Conservation (phyloP, 805 yeast species). For the Yamadazyma sp. region DNA sequence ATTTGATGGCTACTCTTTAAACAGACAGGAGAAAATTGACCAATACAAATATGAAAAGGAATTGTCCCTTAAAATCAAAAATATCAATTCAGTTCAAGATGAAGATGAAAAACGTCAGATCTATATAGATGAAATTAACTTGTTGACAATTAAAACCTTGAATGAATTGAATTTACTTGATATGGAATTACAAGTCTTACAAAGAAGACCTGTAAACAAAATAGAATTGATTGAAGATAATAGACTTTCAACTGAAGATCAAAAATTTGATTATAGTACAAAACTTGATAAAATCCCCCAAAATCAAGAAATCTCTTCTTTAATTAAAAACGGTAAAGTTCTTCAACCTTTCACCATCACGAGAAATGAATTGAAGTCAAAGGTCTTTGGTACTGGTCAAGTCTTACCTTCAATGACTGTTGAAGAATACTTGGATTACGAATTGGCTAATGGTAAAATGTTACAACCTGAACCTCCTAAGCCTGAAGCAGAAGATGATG, state of each 20-base stretch:
- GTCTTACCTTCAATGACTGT: slow-evolving; percentile 90
- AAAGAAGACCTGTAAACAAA: slow-evolving; percentile 31
- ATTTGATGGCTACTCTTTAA: slow-evolving; percentile 20
- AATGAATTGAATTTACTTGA: slow-evolving; percentile 53
- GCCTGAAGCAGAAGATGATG: slow-evolving; percentile 33
- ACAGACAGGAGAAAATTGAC: slow-evolving; percentile 71
- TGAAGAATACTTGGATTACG: slow-evolving; percentile 87
- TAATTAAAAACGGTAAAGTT: slow-evolving; percentile 74
- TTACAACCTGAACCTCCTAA: slow-evolving; percentile 42
- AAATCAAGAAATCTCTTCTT: slow-evolving; percentile 22
- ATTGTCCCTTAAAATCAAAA: slow-evolving; percentile 30
- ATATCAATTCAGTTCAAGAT: slow-evolving; percentile 11
- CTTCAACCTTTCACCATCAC: slow-evolving; percentile 80
- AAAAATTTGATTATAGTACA: slow-evolving; percentile 69
- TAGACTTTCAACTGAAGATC: too few species aligned
- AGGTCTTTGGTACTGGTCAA: slow-evolving; percentile 91
- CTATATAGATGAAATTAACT: slow-evolving; percentile 52
- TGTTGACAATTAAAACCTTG: slow-evolving; percentile 53
- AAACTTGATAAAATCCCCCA: slow-evolving; percentile 51
- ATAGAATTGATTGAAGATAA: slow-evolving; percentile 12
- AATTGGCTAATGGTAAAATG: slow-evolving; percentile 81
- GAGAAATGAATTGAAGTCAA: slow-evolving; percentile 53
- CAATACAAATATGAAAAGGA: slow-evolving; percentile 60
- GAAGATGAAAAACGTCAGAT: slow-evolving; percentile 63
- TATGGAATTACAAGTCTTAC: slow-evolving; percentile 67